Conservation (phyloP, 2,329 filamentous ascomycete genomes). For the Colletotrichum filicis region DNA sequence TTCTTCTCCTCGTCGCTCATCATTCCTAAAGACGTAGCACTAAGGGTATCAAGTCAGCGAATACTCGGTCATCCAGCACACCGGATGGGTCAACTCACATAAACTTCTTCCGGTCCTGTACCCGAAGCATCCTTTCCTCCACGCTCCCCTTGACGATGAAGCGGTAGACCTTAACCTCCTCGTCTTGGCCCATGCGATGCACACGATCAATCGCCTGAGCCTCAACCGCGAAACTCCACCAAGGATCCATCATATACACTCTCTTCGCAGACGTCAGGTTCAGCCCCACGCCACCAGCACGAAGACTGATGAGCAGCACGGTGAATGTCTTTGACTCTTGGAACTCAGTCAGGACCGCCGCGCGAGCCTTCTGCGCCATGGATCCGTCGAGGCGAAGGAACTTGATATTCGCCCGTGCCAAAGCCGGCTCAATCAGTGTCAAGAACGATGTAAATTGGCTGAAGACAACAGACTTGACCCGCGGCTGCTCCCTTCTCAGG, state of each 20-base stretch:
- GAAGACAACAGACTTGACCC: slow-evolving; percentile 91
- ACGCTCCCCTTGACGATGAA: slow-evolving; percentile 94
- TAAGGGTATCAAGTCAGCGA: slow-evolving; percentile 47
- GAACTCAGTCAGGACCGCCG: slow-evolving; percentile 82
- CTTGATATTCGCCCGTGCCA: slow-evolving; percentile 76
- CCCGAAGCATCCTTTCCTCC: slow-evolving; percentile 91
- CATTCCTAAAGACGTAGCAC: slow-evolving; percentile 94
- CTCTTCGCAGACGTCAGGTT: slow-evolving; percentile 90
- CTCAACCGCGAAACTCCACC: slow-evolving; percentile 98
- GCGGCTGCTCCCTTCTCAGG: slow-evolving; percentile 72
- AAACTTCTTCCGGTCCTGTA: slow-evolving; percentile 97
- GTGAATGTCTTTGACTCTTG: slow-evolving; percentile 69
- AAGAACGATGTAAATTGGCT: slow-evolving; percentile 98
- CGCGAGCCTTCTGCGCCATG: slow-evolving; percentile 87
- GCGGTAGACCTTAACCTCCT: slow-evolving; percentile 85
- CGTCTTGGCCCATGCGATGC: slow-evolving; percentile 93
- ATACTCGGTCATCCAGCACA: background rate
- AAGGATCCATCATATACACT: slow-evolving; percentile 99
- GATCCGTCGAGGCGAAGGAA: slow-evolving; percentile 92
- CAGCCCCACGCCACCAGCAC: slow-evolving; percentile 92
- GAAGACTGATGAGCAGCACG: slow-evolving; percentile 84
- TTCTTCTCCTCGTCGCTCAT: slow-evolving; percentile 95
- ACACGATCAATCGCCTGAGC: slow-evolving; percentile 98
- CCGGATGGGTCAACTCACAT: slow-evolving; percentile 70
- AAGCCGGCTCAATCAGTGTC: slow-evolving; percentile 86